phyloP scores from a whole-genome alignment of 2,329 filamentous ascomycete genomes.

The Magnaporthiopsis incrustans region DNA sequence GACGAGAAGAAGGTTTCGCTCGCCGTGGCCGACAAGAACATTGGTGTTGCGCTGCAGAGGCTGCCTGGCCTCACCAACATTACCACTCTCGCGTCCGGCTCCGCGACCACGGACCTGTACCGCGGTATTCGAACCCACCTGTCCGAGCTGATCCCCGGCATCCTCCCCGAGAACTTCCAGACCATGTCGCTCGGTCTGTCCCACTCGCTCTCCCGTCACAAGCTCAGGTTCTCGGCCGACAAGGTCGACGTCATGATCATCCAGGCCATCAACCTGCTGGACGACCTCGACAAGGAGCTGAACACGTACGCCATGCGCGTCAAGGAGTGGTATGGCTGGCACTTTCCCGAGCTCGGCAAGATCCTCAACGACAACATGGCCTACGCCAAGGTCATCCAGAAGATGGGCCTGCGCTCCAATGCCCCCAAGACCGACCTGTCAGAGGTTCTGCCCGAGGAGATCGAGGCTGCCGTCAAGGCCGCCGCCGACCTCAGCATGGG shows the following conservation, averaged over 20 bases:
- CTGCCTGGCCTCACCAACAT: slow-evolving; percentile 74
- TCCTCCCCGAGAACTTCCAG: slow-evolving; percentile 76
- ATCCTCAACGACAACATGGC: slow-evolving; percentile 96
- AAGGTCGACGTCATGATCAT: slow-evolving; percentile 99
- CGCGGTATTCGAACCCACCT: slow-evolving; percentile 90
- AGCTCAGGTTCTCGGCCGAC: slow-evolving; percentile 96
- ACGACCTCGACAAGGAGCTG: slow-evolving; percentile 96
- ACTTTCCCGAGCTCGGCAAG: slow-evolving; percentile 96
- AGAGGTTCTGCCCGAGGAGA: slow-evolving; percentile 90
- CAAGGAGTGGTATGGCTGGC: slow-evolving; percentile 99
- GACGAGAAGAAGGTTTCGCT: slow-evolving; percentile 96
- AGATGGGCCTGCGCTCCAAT: slow-evolving; percentile 82
- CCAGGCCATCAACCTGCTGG: slow-evolving; percentile 86
- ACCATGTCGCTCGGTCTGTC: slow-evolving; percentile 95
- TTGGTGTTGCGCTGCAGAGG: slow-evolving; percentile 87
- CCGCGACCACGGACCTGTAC: slow-evolving; percentile 79
- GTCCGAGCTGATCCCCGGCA: slow-evolving; percentile 80
- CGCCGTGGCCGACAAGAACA: slow-evolving; percentile 87
- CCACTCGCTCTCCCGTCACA: slow-evolving; percentile 93
- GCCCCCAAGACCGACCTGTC: slow-evolving; percentile 70
- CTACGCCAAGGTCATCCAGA: slow-evolving; percentile 80
- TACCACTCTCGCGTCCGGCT: slow-evolving; percentile 72
- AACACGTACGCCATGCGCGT: slow-evolving; percentile 99
- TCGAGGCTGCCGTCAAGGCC: slow-evolving; percentile 83
- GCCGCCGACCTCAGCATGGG: slow-evolving; percentile 98